phyloP scores from a whole-genome alignment of 805 yeast genomes.

The Metschnikowia lunata region DNA sequence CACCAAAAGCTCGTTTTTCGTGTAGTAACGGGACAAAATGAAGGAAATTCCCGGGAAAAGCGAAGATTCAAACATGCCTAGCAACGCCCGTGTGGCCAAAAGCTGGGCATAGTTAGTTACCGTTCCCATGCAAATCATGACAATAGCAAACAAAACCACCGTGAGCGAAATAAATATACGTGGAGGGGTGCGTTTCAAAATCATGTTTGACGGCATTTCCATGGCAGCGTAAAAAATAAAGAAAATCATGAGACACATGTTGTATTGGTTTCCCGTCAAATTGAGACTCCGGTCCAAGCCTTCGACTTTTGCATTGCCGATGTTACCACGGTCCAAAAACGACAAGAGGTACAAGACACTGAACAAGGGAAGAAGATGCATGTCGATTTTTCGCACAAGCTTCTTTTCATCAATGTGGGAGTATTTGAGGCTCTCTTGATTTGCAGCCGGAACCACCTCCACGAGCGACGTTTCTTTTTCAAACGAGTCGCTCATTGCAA shows the following conservation, averaged over 20 bases:
- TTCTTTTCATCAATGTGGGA: slow-evolving; percentile 44
- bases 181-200: slow-evolving; percentile 56
- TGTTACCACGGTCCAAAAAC: slow-evolving; percentile 77
- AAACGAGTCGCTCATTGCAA: not conserved
- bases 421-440: not conserved
- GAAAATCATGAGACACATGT: slow-evolving; percentile 62
- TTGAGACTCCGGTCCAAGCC: slow-evolving; percentile 56
- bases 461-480: not conserved
- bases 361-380: slow-evolving; percentile 72
- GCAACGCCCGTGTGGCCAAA: slow-evolving; percentile 57
- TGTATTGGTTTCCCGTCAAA: slow-evolving; percentile 56
- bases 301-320: slow-evolving; percentile 74
- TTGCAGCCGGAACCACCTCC: not conserved
- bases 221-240: slow-evolving; percentile 66
- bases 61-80: slow-evolving; percentile 68
- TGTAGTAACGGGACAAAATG: slow-evolving; percentile 61
- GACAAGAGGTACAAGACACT: slow-evolving; percentile 70
- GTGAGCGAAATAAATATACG: slow-evolving; percentile 59
- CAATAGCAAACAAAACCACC: slow-evolving; percentile 59
- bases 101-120: slow-evolving; percentile 55
- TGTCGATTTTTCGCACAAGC: slow-evolving; percentile 61
- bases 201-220: slow-evolving; percentile 61
- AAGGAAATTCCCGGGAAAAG: slow-evolving; percentile 75
- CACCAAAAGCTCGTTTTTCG: slow-evolving; percentile 61
- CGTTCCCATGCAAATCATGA: slow-evolving; percentile 64